Evolutionary conservation across 768 basidiomycete genomes (phyloP).

Genomic region (Lyophyllum semitale): DNA sequence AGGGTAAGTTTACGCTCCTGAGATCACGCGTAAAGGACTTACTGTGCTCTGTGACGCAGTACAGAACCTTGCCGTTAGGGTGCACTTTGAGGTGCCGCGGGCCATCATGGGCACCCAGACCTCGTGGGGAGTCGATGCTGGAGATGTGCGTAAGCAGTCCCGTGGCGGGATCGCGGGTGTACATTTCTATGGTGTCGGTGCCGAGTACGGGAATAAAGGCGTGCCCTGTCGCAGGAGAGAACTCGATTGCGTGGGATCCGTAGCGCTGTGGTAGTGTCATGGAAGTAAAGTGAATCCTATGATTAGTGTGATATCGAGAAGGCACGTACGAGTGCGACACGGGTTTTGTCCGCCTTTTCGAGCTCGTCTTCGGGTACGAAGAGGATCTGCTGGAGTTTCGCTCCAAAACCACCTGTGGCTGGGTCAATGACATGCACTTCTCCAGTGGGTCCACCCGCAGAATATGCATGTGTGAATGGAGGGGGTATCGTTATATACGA

Average conservation of each 20-base stretch:
- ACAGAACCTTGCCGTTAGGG: slow-evolving; percentile 51
- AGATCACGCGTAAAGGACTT: slow-evolving; percentile 22
- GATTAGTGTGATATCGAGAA: not conserved
- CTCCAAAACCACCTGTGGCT: slow-evolving; percentile 37
- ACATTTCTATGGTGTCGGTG: slow-evolving; percentile 49
- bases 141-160: slow-evolving; percentile 38
- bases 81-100: slow-evolving; percentile 55
- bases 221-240: slow-evolving; percentile 33
- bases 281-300: not conserved
- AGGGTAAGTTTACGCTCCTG: too few relatives aligned
- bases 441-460: slow-evolving; percentile 52
- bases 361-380: slow-evolving; percentile 47
- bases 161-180: slow-evolving; percentile 30
- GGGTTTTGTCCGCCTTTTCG: slow-evolving; percentile 49
- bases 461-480: slow-evolving; percentile 49
- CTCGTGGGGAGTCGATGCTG: slow-evolving; percentile 41
- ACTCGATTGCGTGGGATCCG: slow-evolving; percentile 55
- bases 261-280: slow-evolving; percentile 37
- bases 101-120: slow-evolving; percentile 39
- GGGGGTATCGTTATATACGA: slow-evolving; percentile 53
- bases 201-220: slow-evolving; percentile 55
- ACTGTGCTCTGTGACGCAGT: slow-evolving; percentile 57
- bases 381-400: slow-evolving; percentile 47
- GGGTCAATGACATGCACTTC: slow-evolving; percentile 44
- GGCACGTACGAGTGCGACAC: slow-evolving; percentile 43